Base-by-base conservation (phyloP, 352 stramenopile species). In the Phytophthora pisi region DNA sequence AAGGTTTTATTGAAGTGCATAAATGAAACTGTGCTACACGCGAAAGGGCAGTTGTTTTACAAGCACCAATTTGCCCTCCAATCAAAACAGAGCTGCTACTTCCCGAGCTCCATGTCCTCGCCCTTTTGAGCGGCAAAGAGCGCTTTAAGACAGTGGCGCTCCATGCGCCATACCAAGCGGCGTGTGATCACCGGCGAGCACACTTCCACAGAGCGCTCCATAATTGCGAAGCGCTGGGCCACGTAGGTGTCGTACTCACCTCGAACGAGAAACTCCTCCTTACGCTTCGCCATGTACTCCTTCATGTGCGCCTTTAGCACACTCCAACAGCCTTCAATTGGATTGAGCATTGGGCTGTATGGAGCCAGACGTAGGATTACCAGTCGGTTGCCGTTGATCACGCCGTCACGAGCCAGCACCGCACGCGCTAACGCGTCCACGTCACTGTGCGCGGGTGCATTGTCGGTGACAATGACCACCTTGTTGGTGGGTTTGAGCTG, bases 261-360 rank as follows among this genome's bases (percentile, higher is more conserved):
- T 1, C 59, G 47, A 6, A 70, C 54, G 10, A 72, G 6, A 3
- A 72, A 45, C 20, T 70, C 36, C 3, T 72, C 15, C 26, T 72
- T 66, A 9, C 30, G 47, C 0, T 59, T 36, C 5, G 45, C 24
- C n/a, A 73, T 28, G 18, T 58, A 64, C 16, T 6, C 11, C 1
- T 58, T 43, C 38, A 71, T 74, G 3, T 18, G 23, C 2, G 56
- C 45, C 53, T 71, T 74, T 10, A 74, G 26, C 2, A 43, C 28
- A 18, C 65, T 70, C 57, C 70, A 77, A 55, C 59, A 68, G 0
- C 64, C 60, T 20, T 73, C 56, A n/a, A 73, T 74, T 0, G 56
- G 51, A 51, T 73, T 77, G 0, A 77, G 13, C 70, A 74, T 77
- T 1, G 70, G 42, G 11, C 51, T 74, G 31, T 74, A 71, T 0